Evolutionary conservation across 805 yeast species (phyloP).

Genomic region (Saccharomycopsis fermentans): DNA sequence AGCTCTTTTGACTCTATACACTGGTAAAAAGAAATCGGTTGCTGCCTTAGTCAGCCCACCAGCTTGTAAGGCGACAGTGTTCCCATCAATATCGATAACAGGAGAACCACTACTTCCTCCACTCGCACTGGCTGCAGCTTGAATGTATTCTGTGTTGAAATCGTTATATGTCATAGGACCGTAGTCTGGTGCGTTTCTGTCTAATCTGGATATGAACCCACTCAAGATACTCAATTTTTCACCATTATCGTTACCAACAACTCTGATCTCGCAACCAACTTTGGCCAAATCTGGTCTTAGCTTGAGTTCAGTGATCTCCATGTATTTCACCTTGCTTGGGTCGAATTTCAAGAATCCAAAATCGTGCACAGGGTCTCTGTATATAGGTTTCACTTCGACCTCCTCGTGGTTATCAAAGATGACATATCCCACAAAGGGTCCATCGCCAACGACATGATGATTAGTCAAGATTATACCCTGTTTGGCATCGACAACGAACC

Average conservation of each 20-base stretch:
- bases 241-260: conserved; percentile 95
- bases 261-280: conserved; percentile 90
- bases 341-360: conserved; percentile 81
- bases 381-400: conserved; percentile 73
- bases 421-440: conserved; percentile 86
- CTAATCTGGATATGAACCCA: conserved; percentile 53
- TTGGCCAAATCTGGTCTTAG: conserved; percentile 74
- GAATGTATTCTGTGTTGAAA: conserved; percentile 88
- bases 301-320: conserved; percentile 55
- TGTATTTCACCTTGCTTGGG: conserved; percentile 60
- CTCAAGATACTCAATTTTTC: conserved; percentile 82
- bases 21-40: conserved; percentile 85
- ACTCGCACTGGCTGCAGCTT: conserved; percentile 92
- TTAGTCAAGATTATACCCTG: conserved; percentile 82
- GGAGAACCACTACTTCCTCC: conserved; percentile 97
- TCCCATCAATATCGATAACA: conserved; percentile 81
- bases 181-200: conserved; percentile 86
- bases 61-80: conserved; percentile 86
- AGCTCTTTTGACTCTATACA: conserved; percentile 75
- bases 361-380: conserved; percentile 92
- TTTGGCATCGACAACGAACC: conserved; percentile 80
- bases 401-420: conserved; percentile 94
- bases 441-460: conserved; percentile 92
- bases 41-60: conserved; percentile 90
- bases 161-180: conserved; percentile 84